A percentile compares a stretch with the other conserved stretches of the same genome.
Conservation (phyloP, 1,284 basidiomycete species). For the Leccinum fuscescens region DNA sequence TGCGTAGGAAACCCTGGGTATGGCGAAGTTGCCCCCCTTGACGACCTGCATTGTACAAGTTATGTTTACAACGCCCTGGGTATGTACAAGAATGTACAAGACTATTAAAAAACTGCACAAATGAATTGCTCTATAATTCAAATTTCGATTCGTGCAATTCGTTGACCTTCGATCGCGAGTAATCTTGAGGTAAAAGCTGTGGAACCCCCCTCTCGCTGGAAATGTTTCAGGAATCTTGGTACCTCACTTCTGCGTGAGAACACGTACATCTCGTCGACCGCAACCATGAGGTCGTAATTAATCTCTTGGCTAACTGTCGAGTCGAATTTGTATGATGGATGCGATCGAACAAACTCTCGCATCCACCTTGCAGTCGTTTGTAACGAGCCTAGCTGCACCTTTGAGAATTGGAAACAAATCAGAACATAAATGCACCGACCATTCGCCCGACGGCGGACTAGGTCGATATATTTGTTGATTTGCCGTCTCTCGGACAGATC, state of each 20-base stretch:
- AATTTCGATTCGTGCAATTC: conserved; percentile 27
- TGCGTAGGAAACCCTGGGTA: neutral
- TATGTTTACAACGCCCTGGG: neutral
- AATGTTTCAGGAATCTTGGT: conserved; percentile 14
- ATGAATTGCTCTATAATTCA: conserved; percentile 17
- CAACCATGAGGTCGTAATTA: conserved; percentile 88
- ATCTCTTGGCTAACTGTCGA: conserved; percentile 89
- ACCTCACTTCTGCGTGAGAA: neutral
- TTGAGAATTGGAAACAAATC: conserved; percentile 1
- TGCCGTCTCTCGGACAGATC: conserved; percentile 60
- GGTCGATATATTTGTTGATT: conserved; percentile 77
- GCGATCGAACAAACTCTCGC: conserved; percentile 84
- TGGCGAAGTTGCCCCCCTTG: neutral
- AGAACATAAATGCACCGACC: conserved; percentile 47
- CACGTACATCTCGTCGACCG: conserved; percentile 89
- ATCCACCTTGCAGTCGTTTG: conserved; percentile 93
- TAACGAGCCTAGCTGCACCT: conserved; percentile 59
- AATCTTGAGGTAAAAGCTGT: conserved; percentile 60
- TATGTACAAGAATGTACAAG: conserved; percentile 9
- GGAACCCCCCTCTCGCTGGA: conserved; percentile 73
- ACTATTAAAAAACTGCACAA: neutral
- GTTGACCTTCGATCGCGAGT: conserved; percentile 35
- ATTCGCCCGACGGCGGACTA: conserved; percentile 77
- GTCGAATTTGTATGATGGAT: conserved; percentile 89
- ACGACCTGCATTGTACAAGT: neutral